These are phyloP conservation scores for Geranium incanum DNA, from an alignment of 441 rosid genomes.

Conservation along the genomic window DNA sequence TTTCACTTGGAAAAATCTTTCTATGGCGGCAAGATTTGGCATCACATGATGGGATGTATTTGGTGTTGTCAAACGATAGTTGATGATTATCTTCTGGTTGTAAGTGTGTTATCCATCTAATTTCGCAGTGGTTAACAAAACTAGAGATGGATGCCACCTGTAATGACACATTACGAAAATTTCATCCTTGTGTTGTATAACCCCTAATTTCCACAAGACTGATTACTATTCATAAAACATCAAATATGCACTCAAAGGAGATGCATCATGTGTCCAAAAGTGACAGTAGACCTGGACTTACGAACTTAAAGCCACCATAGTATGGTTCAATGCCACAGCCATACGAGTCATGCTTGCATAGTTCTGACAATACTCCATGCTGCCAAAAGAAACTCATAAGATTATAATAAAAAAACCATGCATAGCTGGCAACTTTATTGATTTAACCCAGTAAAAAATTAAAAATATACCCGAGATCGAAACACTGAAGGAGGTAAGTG, in stretches of 20 bases:
- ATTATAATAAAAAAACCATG: conserved; percentile 17
- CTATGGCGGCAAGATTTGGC: conserved; percentile 32
- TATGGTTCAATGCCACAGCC: conserved; percentile 45
- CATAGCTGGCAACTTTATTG: conserved; percentile 2
- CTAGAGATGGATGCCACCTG: conserved; percentile 73
- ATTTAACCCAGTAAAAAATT: conserved; percentile 24
- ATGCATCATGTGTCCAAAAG: neutral
- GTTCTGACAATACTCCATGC: conserved; percentile 62
- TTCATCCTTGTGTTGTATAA: neutral
- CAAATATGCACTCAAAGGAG: conserved; percentile 3
- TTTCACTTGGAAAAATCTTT: conserved; percentile 49
- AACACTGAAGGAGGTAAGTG: conserved; percentile 44
- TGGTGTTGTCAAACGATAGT: conserved; percentile 17
- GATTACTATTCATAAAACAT: neutral
- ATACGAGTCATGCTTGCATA: conserved; percentile 51
- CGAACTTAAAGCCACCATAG: conserved; percentile 53
- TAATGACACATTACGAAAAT: conserved; percentile 12
- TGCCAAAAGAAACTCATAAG: conserved; percentile 32
- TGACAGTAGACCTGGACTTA: conserved; percentile 21
- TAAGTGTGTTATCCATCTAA: conserved; percentile 32
- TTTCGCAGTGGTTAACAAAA: conserved; percentile 51
- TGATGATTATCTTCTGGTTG: conserved; percentile 23
- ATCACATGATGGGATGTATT: conserved; percentile 22
- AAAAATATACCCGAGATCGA: conserved; percentile 66
- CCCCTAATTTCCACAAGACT: neutral